Evolutionary conservation across 2,329 filamentous ascomycete genomes (phyloP), one percentile per base, ranked within the genome.

Genomic region (Emergomyces orientalis): DNA sequence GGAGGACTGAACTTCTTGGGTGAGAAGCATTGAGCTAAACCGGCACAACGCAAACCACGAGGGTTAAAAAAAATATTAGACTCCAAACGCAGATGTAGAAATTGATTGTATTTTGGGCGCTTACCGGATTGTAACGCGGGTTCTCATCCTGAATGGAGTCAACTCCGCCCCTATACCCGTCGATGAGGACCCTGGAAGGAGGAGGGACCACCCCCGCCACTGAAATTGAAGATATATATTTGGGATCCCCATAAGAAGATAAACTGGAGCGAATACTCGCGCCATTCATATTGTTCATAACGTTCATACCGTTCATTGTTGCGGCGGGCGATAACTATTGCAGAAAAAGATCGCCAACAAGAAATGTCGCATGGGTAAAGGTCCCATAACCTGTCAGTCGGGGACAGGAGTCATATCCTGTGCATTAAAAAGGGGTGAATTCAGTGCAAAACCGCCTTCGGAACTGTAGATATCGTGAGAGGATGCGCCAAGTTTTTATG

Each of bases 161-260:
- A 61, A 82, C 70, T 62, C 82, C 79, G 64, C 85, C 83, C 59
- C 80, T 79, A 72, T 88, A 88, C 52, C 83, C 84, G 62, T 87
- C 81, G 59, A 84, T 77, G 63, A 86, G 76, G 25, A 77, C 77
- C 68, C 81, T 83, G 60, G 73, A 71, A 47, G 70, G 71, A 19
- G 72, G 71, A 37, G 73, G 69, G 60, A 72, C 69, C 41, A 67
- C 67, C 59, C 71, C 74, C 19, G 25, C 25, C 62, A 71, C 72
- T 47, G 74, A 73, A 58, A 71, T 69, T 13, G 71, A 70, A 7
- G 75, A 74, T 7, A 71, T 71, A 64, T 77, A 75, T 63, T 72
- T 71, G 30, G 74, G 72, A 64, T 78, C 74, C 64, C 74, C 75
- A 63, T 77, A 77, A 25, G 75, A 77, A 47, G 75, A 78, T 63